Evolutionary conservation across 1,139 yeast genomes (phyloP).

Genomic region (Cylindricascospora bacillispora): DNA sequence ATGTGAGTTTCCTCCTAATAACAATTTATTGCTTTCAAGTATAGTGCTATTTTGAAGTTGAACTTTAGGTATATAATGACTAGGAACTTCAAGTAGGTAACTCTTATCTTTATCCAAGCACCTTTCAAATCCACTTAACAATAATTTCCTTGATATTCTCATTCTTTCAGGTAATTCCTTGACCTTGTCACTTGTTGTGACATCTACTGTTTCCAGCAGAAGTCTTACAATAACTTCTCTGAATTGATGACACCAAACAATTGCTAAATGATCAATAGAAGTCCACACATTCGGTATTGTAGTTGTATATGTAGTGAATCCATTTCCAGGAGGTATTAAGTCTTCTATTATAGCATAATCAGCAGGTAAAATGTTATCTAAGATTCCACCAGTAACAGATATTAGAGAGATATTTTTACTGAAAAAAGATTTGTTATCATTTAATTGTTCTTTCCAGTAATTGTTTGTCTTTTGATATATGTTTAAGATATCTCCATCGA

Average conservation of each 20-base stretch:
- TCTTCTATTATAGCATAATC: conserved; percentile 77
- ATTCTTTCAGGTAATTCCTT: conserved; percentile 42
- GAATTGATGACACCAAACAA: conserved; percentile 93
- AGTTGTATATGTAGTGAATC: conserved; percentile 72
- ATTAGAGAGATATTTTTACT: conserved; percentile 39
- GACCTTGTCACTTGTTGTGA: conserved; percentile 33
- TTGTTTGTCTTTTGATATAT: conserved; percentile 65
- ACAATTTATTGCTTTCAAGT: not conserved
- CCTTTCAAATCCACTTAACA: conserved; percentile 53
- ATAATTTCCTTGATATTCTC: conserved; percentile 36
- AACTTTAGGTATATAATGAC: not conserved
- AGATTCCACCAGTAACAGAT: conserved; percentile 86
- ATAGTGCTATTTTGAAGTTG: not conserved
- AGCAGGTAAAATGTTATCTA: conserved; percentile 79
- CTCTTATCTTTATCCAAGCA: conserved; percentile 6
- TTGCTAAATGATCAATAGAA: conserved; percentile 87
- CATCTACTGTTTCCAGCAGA: conserved; percentile 49
- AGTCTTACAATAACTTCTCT: conserved; percentile 50
- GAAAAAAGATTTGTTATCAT: conserved; percentile 17
- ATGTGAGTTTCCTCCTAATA: not conserved
- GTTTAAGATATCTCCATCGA: conserved; percentile 74
- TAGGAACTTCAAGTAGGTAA: not conserved
- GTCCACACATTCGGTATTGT: conserved; percentile 92
- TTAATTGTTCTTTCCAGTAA: conserved; percentile 64
- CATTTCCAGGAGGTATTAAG: conserved; percentile 59